Conservation (phyloP, 148 eudicot genomes). For the Rhododendron vialii region DNA sequence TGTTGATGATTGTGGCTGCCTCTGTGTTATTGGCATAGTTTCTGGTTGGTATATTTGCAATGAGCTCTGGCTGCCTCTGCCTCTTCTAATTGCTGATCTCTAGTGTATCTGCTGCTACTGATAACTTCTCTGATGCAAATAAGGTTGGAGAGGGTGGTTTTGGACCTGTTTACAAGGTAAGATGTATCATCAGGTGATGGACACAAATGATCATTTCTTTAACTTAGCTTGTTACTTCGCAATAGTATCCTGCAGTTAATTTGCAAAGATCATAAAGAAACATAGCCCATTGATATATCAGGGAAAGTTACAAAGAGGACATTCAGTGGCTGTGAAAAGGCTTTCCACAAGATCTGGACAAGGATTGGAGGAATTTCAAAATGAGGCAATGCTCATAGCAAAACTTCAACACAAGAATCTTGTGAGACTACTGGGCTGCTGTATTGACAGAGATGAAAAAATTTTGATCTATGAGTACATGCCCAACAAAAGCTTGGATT, state of each 20-base stretch:
- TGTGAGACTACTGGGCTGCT: constrained; percentile 7
- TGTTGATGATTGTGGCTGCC: no score
- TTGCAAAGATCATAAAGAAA: background rate
- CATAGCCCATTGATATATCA: background rate
- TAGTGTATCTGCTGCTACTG: background rate
- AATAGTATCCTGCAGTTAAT: background rate
- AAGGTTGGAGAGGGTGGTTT: no score
- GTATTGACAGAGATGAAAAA: constrained; percentile 1
- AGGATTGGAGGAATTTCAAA: constrained; percentile 2
- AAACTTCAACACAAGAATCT: constrained; percentile 11
- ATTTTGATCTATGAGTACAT: constrained; percentile 6
- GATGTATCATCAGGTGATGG: no score
- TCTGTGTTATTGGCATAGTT: no score
- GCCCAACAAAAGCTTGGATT: constrained; percentile 11
- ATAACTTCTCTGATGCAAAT: constrained; percentile 10
- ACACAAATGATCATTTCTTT: no score
- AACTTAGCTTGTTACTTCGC: background rate
- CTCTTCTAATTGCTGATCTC: no score
- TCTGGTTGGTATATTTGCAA: no score
- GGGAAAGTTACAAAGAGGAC: background rate
- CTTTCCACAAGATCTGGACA: background rate
- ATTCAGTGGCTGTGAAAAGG: background rate
- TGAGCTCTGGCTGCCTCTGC: no score
- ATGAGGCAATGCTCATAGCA: background rate
- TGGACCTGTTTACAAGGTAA: no score